Percentiles rank a stretch among this genome's conserved stretches.
phyloP scores from a whole-genome alignment of 768 basidiomycete species.

The Chalciporus sphaerocephalus region DNA sequence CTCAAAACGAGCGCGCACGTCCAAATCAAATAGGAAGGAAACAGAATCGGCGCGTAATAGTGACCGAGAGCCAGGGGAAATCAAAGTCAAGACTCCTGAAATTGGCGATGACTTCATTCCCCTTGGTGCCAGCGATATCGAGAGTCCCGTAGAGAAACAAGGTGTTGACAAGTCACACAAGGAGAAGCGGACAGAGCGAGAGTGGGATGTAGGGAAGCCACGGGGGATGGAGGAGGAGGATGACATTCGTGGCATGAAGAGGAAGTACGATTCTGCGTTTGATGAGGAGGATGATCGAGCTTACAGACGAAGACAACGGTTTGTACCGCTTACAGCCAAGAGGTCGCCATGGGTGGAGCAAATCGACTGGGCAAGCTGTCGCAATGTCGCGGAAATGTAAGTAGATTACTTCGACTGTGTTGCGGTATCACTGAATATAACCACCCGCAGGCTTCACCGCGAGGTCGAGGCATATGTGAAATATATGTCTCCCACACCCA shows the following conservation, averaged over 20 bases:
- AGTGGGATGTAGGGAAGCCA: slow-evolving; percentile 39
- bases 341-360: slow-evolving; percentile 65
- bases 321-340: slow-evolving; percentile 47
- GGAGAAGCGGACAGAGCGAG: slow-evolving; percentile 29
- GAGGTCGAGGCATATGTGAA: slow-evolving; percentile 83
- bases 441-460: slow-evolving; percentile 62
- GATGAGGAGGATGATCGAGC: slow-evolving; percentile 41
- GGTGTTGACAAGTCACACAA: slow-evolving; percentile 19
- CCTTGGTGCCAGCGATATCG: slow-evolving; percentile 16
- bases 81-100: slow-evolving; percentile 8
- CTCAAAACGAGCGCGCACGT: slow-evolving; percentile 18
- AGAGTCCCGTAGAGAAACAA: slow-evolving; percentile 5
- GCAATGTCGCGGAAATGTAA: slow-evolving; percentile 81
- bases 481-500: slow-evolving; percentile 82
- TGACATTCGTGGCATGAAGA: slow-evolving; percentile 33
- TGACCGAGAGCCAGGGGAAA: slow-evolving; percentile 10
- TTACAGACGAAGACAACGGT: slow-evolving; percentile 47
- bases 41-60: slow-evolving; percentile 12
- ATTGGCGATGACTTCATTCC: slow-evolving; percentile 34
- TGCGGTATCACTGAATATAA: slow-evolving; percentile 6
- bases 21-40: slow-evolving; percentile 12
- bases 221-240: slow-evolving; percentile 21
- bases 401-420: slow-evolving; percentile 30
- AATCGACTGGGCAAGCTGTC: slow-evolving; percentile 69
- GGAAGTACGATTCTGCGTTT: slow-evolving; percentile 42